Base-by-base conservation (phyloP, 148 eudicot genomes). In the Chenopodium quinoa region DNA sequence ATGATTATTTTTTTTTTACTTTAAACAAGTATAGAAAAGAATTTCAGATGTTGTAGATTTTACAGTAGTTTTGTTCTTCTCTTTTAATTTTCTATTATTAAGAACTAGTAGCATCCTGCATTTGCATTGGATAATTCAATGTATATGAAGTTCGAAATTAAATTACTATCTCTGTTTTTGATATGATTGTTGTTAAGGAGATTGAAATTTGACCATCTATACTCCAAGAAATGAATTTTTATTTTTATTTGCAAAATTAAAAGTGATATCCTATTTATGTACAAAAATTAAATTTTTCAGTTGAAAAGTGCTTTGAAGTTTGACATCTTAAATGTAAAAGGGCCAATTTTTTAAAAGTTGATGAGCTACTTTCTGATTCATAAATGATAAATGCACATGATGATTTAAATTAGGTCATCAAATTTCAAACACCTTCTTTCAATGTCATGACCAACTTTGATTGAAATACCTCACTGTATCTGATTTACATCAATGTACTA, bases 1-100 rank as follows among this genome's bases (percentile, higher is more conserved):
- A 75, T 83, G 67, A 78, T 72, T 47, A 37, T 52, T 66, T 48
- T 47, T 52, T 56, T 47, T 52, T 56, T 19, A 67, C 56, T 29
- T 29, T 9, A 23, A 22, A 40, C 52, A 74, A 16, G 62, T 58
- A 44, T 68, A 75, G 78, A 14, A 66, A 78, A 71, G 60, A 70
- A 25, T 47, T 70, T 19, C 12, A 34, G 9, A 46, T 9, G 14
- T 68, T 72, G 63, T 77, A 71, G 52, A 77, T 77, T 47, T 17
- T 37, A 25, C 25, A 16, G 11, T 19, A 11, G 5, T 48, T 31
- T 37, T 37, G 40, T 37, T 31, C 12, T 67, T n/a, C 13, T 4
- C 22, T 29, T 67, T 5, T 37, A 47, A 6, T 37, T 40, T 40
- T 40, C 44, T 40, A 40, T 40, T 40, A 5, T 6, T 40, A 40